These are phyloP conservation scores for Myxozyma monticola DNA, from an alignment of 805 yeast genomes.

Conservation along the genomic window DNA sequence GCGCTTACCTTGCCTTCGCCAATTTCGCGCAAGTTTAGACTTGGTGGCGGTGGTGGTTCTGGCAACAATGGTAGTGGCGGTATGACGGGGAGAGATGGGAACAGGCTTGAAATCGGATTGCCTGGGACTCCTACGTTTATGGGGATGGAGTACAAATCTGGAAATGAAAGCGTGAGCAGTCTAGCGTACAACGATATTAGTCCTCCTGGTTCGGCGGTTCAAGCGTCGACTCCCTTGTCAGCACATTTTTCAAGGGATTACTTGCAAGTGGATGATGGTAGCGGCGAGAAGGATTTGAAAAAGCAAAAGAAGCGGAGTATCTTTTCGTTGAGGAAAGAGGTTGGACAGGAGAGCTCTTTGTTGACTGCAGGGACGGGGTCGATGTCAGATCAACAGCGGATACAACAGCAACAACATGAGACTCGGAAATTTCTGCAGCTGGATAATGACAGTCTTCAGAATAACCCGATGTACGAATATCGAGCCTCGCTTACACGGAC, in stretches of 20 bases:
- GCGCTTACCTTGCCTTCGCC: conserved; percentile 20
- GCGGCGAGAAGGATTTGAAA: conserved; percentile 45
- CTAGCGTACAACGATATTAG: not conserved
- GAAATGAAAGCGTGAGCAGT: conserved; percentile 2
- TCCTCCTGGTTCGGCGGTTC: not conserved
- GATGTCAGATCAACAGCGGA: conserved; percentile 11
- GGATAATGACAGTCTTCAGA: conserved; percentile 16
- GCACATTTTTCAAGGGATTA: not conserved
- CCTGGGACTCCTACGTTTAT: not conserved
- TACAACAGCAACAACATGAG: conserved; percentile 21
- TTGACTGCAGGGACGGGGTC: not conserved
- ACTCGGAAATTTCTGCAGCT: conserved; percentile 18
- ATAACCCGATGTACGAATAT: conserved; percentile 26
- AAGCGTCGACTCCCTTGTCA: not conserved
- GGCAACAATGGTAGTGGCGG: no score
- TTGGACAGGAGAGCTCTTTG: not conserved
- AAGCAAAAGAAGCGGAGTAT: conserved; percentile 56
- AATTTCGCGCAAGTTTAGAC: conserved; percentile 12
- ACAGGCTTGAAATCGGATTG: not conserved
- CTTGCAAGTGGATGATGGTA: not conserved
- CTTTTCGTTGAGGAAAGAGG: conserved; percentile 50
- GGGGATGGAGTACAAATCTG: not conserved
- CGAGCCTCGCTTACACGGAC: conserved; percentile 17
- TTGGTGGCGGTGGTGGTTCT: not conserved
- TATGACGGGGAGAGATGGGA: no score